phyloP scores from a whole-genome alignment of 2,329 filamentous ascomycete genomes.

The Nigrospora osmanthi region DNA sequence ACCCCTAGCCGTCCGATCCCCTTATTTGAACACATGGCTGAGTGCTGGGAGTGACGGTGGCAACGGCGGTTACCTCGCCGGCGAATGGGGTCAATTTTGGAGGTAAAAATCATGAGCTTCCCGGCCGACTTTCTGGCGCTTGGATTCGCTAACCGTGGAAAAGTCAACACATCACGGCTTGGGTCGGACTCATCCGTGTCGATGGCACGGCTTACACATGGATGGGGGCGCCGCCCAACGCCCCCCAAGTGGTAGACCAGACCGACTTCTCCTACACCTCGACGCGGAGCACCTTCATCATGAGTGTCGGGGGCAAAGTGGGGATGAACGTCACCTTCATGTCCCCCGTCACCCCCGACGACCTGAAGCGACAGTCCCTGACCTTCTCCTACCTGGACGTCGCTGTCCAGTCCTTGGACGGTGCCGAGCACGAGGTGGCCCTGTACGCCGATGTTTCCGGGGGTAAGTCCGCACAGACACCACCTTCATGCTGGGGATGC shows the following conservation, averaged over 20 bases:
- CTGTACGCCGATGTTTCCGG: slow-evolving; percentile 67
- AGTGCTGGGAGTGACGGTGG: slow-evolving; percentile 51
- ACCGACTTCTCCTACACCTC: slow-evolving; percentile 62
- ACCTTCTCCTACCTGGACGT: slow-evolving; percentile 65
- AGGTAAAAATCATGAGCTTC: slow-evolving; percentile 39
- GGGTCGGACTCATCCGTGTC: slow-evolving; percentile 63
- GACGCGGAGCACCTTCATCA: slow-evolving; percentile 62
- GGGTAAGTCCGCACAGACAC: slow-evolving; percentile 32
- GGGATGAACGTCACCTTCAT: slow-evolving; percentile 62
- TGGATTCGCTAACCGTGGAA: slow-evolving; percentile 7
- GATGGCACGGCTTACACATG: slow-evolving; percentile 58
- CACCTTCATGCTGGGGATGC: neutral
- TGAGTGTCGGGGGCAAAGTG: slow-evolving; percentile 54
- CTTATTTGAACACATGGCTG: slow-evolving; percentile 68
- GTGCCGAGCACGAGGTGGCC: slow-evolving; percentile 54
- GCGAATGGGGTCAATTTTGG: slow-evolving; percentile 64
- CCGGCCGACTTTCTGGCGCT: neutral
- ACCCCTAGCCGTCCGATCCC: slow-evolving; percentile 66
- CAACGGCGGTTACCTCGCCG: slow-evolving; percentile 59
- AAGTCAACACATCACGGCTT: slow-evolving; percentile 50
- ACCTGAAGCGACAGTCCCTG: slow-evolving; percentile 60
- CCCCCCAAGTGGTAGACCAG: slow-evolving; percentile 46
- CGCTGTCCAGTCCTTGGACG: slow-evolving; percentile 54
- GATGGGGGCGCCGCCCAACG: slow-evolving; percentile 51
- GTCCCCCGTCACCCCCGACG: slow-evolving; percentile 60